Percentiles rank a stretch among this genome's conserved stretches.
phyloP scores from a whole-genome alignment of 2,329 filamentous ascomycete species.

The Westerdykella sp. region DNA sequence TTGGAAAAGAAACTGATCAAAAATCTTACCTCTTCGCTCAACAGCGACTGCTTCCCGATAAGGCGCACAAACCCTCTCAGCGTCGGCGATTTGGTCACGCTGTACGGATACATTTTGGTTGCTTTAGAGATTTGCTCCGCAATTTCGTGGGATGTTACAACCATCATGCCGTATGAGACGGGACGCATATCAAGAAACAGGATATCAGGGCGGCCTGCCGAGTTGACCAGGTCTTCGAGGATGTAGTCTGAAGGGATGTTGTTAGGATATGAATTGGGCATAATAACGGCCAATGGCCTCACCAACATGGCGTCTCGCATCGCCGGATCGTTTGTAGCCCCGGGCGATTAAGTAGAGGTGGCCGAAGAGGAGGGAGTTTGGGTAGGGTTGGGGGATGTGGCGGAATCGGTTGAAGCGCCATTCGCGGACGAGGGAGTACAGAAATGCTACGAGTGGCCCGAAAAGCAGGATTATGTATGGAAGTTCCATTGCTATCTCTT shows the following conservation, averaged over 20 bases:
- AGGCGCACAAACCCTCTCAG: slow-evolving; percentile 14
- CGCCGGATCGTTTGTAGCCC: slow-evolving; percentile 21
- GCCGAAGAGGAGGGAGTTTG: slow-evolving; percentile 22
- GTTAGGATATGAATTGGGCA: background rate
- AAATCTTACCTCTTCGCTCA: slow-evolving; percentile 17
- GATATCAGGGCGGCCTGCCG: slow-evolving; percentile 21
- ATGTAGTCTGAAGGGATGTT: slow-evolving; percentile 24
- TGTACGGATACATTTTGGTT: slow-evolving; percentile 25
- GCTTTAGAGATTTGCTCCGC: slow-evolving; percentile 30
- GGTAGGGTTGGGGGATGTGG: slow-evolving; percentile 16
- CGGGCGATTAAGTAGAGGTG: slow-evolving; percentile 22
- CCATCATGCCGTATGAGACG: slow-evolving; percentile 15
- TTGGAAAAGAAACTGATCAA: background rate
- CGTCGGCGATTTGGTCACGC: slow-evolving; percentile 31
- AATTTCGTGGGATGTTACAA: slow-evolving; percentile 28
- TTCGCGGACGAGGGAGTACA: slow-evolving; percentile 17
- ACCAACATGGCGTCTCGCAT: slow-evolving; percentile 25
- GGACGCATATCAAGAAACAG: slow-evolving; percentile 30
- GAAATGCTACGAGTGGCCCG: slow-evolving; percentile 12
- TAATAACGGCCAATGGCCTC: background rate
- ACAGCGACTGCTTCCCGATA: slow-evolving; percentile 25
- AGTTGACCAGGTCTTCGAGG: slow-evolving; percentile 22
- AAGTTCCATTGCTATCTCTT: slow-evolving; percentile 12
- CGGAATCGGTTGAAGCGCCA: slow-evolving; percentile 25
- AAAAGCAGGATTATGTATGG: slow-evolving; percentile 16